Conservation (phyloP, 108 stramenopile species). For the Cyclostephanos invisitatus region DNA sequence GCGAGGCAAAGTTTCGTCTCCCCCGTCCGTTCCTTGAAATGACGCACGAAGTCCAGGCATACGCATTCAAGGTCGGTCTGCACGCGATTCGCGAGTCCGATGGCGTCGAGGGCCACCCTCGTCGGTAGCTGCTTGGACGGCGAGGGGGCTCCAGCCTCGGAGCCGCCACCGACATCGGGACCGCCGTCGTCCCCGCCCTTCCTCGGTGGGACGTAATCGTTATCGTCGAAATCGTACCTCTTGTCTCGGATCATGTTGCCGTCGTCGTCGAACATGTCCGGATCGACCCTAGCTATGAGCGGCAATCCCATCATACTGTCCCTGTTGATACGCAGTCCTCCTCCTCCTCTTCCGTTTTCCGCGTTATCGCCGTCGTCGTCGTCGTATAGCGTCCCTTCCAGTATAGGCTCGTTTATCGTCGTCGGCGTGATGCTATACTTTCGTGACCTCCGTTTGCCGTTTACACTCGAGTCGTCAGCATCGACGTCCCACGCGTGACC, state of each 20-base stretch:
- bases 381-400: constrained; percentile 67
- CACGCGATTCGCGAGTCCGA: constrained; percentile 72
- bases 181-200: not conserved
- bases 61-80: constrained; percentile 86
- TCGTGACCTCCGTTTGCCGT: not conserved
- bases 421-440: constrained; percentile 18
- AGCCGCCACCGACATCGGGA: not conserved
- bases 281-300: constrained; percentile 67
- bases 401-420: constrained; percentile 49
- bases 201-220: constrained; percentile 36
- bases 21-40: constrained; percentile 81
- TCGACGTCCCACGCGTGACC: constrained; percentile 69
- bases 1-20: constrained; percentile 85
- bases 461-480: constrained; percentile 2
- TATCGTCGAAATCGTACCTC: constrained; percentile 84
- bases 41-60: constrained; percentile 78
- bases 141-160: constrained; percentile 12
- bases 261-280: constrained; percentile 74
- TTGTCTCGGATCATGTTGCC: constrained; percentile 57
- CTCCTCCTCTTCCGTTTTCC: constrained; percentile 12
- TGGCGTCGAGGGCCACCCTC: constrained; percentile 80
- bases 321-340: constrained; percentile 54
- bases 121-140: constrained; percentile 62
- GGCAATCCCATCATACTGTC: constrained; percentile 64
- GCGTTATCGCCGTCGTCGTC: constrained; percentile 16